Percentiles rank a stretch among this genome's conserved stretches.
Evolutionary conservation across 1,284 basidiomycete species (phyloP).

Genomic region (Ceratobasidium sp.): DNA sequence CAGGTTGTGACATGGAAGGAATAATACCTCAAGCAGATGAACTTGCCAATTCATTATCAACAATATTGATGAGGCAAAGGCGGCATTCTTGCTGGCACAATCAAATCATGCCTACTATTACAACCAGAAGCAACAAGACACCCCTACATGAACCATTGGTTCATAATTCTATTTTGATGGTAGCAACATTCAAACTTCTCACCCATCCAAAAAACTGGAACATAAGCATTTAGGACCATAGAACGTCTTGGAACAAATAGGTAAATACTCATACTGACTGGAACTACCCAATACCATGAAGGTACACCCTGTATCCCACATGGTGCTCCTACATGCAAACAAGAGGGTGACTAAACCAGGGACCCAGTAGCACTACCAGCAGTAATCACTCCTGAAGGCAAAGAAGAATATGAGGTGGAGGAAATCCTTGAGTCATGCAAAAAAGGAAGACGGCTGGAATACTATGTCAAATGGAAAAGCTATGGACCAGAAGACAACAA

Average conservation of each 20-base stretch:
- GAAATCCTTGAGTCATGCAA: conserved; percentile 37
- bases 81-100: conserved; percentile 1
- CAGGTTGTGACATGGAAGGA: too few species aligned
- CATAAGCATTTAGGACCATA: too few species aligned
- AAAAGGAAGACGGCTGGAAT: neutral
- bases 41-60: neutral
- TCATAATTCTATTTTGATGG: conserved; percentile 44
- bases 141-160: conserved; percentile 39
- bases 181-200: conserved; percentile 42
- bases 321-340: conserved; percentile 41
- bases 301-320: conserved; percentile 49
- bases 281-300: too few species aligned
- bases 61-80: conserved; percentile 1
- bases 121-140: too few species aligned
- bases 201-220: conserved; percentile 46
- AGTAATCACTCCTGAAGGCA: conserved; percentile 36
- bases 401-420: conserved; percentile 41
- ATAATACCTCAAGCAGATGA: too few species aligned
- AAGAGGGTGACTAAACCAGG: neutral
- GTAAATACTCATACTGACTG: too few species aligned
- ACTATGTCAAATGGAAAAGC: conserved; percentile 10
- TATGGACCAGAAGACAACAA: conserved; percentile 6
- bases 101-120: neutral
- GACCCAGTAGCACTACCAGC: conserved; percentile 1
- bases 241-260: too few species aligned